These are phyloP conservation scores for Dactylellina sp. DNA, from an alignment of 2,329 filamentous ascomycete genomes.

Conservation along the genomic window DNA sequence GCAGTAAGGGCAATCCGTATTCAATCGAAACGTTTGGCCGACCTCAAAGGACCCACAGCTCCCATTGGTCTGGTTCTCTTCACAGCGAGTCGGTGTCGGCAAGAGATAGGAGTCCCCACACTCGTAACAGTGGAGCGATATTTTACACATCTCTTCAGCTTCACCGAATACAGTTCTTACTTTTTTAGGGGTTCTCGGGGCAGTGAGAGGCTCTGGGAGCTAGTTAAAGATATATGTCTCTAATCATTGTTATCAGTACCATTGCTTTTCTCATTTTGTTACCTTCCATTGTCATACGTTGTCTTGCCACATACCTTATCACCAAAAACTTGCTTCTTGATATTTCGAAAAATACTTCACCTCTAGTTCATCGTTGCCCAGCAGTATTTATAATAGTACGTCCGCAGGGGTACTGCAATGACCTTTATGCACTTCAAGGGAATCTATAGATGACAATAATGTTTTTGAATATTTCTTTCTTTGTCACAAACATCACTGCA, in stretches of 20 bases:
- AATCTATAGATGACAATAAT: not conserved
- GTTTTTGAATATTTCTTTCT: not conserved
- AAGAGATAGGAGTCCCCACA: slow-evolving; percentile 54
- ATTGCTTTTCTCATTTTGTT: too few relatives aligned
- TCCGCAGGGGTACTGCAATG: slow-evolving; percentile 1
- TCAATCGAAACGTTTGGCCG: slow-evolving; percentile 41
- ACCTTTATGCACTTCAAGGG: not conserved
- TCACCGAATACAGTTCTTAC: slow-evolving; percentile 14
- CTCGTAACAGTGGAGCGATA: slow-evolving; percentile 51
- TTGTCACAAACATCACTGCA: not conserved
- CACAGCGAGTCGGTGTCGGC: slow-evolving; percentile 36
- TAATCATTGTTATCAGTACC: too few relatives aligned
- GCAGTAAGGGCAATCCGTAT: slow-evolving; percentile 53
- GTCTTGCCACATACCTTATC: too few relatives aligned
- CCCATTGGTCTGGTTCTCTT: slow-evolving; percentile 34
- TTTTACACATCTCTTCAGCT: slow-evolving; percentile 41
- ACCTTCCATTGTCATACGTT: too few relatives aligned
- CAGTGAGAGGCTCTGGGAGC: too few relatives aligned
- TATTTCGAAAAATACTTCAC: slow-evolving; percentile 2
- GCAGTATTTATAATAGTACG: slow-evolving; percentile 38
- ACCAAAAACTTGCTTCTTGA: too few relatives aligned
- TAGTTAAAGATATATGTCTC: too few relatives aligned
- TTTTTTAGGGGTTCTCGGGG: not conserved
- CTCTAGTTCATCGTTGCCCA: slow-evolving; percentile 8
- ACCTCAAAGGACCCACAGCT: slow-evolving; percentile 50